Percentiles rank a stretch among this genome's conserved stretches.
Conservation (phyloP, 805 yeast species). For the Torulaspora maleeae region DNA sequence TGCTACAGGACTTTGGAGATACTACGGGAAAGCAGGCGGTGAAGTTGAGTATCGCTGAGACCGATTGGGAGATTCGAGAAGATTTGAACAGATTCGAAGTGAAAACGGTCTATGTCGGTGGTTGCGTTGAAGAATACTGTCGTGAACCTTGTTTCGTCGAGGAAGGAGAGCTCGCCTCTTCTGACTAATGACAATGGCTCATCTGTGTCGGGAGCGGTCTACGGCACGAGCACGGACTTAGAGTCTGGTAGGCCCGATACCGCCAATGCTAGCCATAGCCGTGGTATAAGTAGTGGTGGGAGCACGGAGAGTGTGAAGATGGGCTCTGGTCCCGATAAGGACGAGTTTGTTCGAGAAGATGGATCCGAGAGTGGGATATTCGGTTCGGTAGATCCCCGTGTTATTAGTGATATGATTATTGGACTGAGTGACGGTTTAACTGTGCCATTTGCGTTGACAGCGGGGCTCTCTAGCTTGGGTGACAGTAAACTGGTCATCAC, state of each 20-base stretch:
- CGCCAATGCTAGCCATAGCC: not conserved
- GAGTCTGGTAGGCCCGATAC: slow-evolving; percentile 12
- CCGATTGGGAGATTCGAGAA: not conserved
- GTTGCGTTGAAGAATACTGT: slow-evolving; percentile 33
- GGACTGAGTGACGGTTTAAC: slow-evolving; percentile 95
- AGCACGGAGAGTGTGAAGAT: slow-evolving; percentile 3
- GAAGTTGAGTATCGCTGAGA: not conserved
- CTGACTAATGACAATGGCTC: slow-evolving; percentile 16
- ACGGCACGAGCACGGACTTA: slow-evolving; percentile 19
- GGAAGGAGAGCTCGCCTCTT: slow-evolving; percentile 14
- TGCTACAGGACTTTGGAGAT: not conserved
- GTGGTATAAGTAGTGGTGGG: not conserved
- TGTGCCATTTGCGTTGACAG: slow-evolving; percentile 98
- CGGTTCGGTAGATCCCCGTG: slow-evolving; percentile 75
- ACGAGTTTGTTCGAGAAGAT: not conserved
- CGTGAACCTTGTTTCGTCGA: slow-evolving; percentile 15
- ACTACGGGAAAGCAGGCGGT: too few species aligned
- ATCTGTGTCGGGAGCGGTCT: slow-evolving; percentile 12
- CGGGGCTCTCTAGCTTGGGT: slow-evolving; percentile 89
- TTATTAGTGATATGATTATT: slow-evolving; percentile 87
- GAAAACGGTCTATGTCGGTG: slow-evolving; percentile 23
- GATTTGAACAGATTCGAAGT: not conserved
- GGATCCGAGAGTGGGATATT: slow-evolving; percentile 35
- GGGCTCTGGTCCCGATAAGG: slow-evolving; percentile 1
- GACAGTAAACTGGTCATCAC: slow-evolving; percentile 86